A percentile compares a stretch with the other conserved stretches of the same genome.
Evolutionary conservation across 805 yeast species (phyloP).

Genomic region (Myxozyma monticola): DNA sequence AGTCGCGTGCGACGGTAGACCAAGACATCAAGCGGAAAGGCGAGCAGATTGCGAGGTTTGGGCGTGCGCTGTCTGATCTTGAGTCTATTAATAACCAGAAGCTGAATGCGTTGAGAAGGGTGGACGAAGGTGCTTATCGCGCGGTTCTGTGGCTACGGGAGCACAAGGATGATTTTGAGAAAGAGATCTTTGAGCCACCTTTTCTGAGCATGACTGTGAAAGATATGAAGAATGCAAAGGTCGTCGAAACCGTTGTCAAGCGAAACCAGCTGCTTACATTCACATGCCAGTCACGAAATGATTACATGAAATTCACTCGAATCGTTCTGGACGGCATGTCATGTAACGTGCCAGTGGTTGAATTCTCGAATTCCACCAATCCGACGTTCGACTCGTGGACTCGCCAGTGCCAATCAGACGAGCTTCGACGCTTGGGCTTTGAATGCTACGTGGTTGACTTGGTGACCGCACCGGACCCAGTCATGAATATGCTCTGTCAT

Average conservation of each 20-base stretch:
- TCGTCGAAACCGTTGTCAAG: conserved; percentile 59
- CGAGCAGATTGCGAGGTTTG: neutral
- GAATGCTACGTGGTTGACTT: conserved; percentile 77
- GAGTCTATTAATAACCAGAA: neutral
- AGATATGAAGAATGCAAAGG: conserved; percentile 51
- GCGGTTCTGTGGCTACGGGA: conserved; percentile 49
- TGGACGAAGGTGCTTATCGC: conserved; percentile 41
- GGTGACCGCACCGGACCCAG: conserved; percentile 69
- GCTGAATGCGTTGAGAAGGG: neutral
- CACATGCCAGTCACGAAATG: conserved; percentile 55
- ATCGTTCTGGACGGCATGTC: conserved; percentile 44
- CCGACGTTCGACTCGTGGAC: conserved; percentile 31
- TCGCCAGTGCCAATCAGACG: conserved; percentile 33
- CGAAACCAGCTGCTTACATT: conserved; percentile 58
- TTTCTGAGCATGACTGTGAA: conserved; percentile 59
- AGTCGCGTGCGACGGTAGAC: neutral
- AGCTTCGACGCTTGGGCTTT: conserved; percentile 59
- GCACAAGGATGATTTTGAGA: conserved; percentile 41
- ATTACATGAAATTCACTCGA: conserved; percentile 50
- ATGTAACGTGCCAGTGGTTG: conserved; percentile 57
- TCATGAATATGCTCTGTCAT: conserved; percentile 67
- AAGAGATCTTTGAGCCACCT: conserved; percentile 70
- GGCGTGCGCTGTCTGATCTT: neutral
- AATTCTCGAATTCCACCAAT: conserved; percentile 35
- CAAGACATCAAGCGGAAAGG: neutral